Percentiles rank a stretch among this genome's conserved stretches.
Conservation (phyloP, 148 eudicot genomes). For the Rhododendron griersonianum region DNA sequence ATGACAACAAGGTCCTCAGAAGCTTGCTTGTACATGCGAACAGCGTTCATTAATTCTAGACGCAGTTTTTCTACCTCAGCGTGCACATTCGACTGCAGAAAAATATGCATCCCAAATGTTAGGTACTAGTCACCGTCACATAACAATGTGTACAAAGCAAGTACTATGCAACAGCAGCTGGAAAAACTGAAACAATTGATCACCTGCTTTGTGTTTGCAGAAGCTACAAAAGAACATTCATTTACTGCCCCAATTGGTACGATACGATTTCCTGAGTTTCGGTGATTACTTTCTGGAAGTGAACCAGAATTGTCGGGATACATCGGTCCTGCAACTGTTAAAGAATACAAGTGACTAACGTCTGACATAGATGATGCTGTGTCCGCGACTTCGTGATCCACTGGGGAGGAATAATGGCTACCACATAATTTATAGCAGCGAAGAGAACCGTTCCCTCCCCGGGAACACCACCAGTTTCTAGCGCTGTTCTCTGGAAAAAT, state of each 20-base stretch:
- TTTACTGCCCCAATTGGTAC: constrained; percentile 15
- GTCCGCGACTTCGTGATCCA: constrained; percentile 6
- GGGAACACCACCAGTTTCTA: constrained; percentile 6
- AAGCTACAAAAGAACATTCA: constrained; percentile 10
- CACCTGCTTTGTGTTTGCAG: constrained; percentile 40
- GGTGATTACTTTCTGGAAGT: constrained; percentile 10
- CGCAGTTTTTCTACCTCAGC: constrained; percentile 61
- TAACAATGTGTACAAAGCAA: neutral
- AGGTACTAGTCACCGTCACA: neutral
- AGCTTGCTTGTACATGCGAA: constrained; percentile 64
- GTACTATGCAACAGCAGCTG: neutral
- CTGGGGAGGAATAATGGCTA: constrained; percentile 1
- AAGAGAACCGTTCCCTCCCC: constrained; percentile 11
- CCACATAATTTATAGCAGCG: constrained; percentile 7
- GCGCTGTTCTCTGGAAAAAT: constrained; percentile 17
- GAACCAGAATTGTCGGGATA: constrained; percentile 9
- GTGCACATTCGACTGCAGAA: constrained; percentile 48
- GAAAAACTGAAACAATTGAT: neutral
- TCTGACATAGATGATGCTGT: constrained; percentile 26
- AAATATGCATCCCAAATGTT: neutral
- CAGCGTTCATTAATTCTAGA: constrained; percentile 49
- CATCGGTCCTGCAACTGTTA: constrained; percentile 8
- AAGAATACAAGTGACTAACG: constrained; percentile 23
- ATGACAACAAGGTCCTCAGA: constrained; percentile 65
- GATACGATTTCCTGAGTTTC: constrained; percentile 16